Evolutionary conservation across 768 basidiomycete genomes (phyloP), one percentile per base, ranked within the genome.

Genomic region (Agrocybe chaxingu): DNA sequence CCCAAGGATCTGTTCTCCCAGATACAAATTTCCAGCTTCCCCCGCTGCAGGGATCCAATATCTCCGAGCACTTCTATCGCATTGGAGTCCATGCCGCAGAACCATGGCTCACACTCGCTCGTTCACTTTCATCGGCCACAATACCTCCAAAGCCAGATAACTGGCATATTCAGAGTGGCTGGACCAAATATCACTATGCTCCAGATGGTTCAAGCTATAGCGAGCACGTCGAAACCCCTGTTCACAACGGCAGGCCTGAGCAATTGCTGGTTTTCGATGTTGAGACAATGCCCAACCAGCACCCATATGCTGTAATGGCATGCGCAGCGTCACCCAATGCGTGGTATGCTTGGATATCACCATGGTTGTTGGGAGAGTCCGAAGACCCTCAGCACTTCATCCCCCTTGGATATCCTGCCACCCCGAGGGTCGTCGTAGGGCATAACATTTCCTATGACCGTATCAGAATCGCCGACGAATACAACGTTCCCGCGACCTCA

Each of bases 271-370:
- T 82, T 8, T 97, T 98, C 60, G 97, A 99, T 64, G 90, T 98
- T 48, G 95, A 99, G 69, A 93, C 91, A 0, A 79, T 98, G 77
- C 90, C 90, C 1, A 80, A 81, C 24, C 81, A 90, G 62, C 80
- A 89, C 43, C 84, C 85, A 1, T 92, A 82, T 62, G 80, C 96
- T 9, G 72, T 98, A 62, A 87, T 98, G 75, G 95, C 97, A 1
- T 87, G 85, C 52, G 95, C 95, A 3, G 89, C 81, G 1, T 85
- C 92, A 4, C 74, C 78, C 18, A 83, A 82, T 43, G 87, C 84
- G 1, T 98, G 97, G 96, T 99, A 98, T 62, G 81, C 82, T 3
- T 99, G 97, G 95, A 82, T 97, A 54, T 94, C 91, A 0, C 97
- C 97, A 0, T 96, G 93, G 93, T 68, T 97, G 8, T 75, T 94